Evolutionary conservation across 2,329 filamentous ascomycete genomes (phyloP), one percentile per base, ranked within the genome.

Genomic region (Dactylellina cionopaga): DNA sequence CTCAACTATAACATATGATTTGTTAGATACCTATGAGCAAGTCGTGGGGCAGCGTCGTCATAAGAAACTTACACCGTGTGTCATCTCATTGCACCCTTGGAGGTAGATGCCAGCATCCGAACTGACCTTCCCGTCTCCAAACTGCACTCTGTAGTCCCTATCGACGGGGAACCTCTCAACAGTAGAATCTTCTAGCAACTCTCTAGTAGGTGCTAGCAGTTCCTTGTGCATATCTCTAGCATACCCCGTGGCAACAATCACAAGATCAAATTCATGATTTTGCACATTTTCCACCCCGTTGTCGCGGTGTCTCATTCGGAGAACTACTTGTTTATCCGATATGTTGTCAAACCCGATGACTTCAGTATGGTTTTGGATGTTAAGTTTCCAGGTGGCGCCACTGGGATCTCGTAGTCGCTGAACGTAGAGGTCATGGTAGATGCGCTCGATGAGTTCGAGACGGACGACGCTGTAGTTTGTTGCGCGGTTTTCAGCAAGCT

Each of bases 381-480:
- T 88, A 80, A 95, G 91, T 15, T 91, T 90, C 92, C 93, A 97
- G 69, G 85, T 83, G 25, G 82, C 83, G 80, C 92, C 88, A 70
- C 93, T 88, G 64, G 87, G 86, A 29, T 92, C 84, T 47, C 86
- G 84, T 58, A 96, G 85, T 52, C 89, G 87, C 81, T 98, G 94
- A 63, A 92, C 86, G 81, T 98, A 98, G 82, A 96, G 88, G 64
- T 87, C 87, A 80, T 94, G 88, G 81, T 96, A 98, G 27, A 98
- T 86, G 65, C 89, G 87, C 80, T 98, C 94, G 66, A 98, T 91
- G 54, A 98, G 86, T 75, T 92, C 87, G n/a, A 96, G 86, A 5
- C 94, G 89, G 2, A 99, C 94, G 3, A 98, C 94, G 56, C 92
- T 91, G 80, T 98, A 98, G 83, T 98, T 98, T 72, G 94, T 98